Percentiles rank a stretch among this genome's conserved stretches.
These are phyloP conservation scores for Cytospora mali DNA, from an alignment of 2,329 filamentous ascomycete genomes.

Conservation along the genomic window DNA sequence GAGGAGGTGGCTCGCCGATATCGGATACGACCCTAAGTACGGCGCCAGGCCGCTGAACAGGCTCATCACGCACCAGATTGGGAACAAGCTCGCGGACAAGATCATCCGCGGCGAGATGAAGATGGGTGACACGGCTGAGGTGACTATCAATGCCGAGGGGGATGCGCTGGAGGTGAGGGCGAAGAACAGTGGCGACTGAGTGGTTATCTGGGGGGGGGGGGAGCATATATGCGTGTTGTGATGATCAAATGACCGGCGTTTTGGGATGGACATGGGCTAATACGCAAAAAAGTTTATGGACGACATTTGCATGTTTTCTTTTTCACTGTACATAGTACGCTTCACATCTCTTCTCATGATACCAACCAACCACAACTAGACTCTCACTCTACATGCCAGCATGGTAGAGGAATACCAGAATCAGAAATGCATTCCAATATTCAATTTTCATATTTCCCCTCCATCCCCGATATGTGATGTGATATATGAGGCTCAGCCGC, in stretches of 20 bases:
- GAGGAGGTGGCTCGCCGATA: conserved; percentile 83
- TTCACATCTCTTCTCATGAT: conserved; percentile 25
- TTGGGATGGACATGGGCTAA: background rate
- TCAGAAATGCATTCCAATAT: background rate
- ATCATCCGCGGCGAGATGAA: conserved; percentile 86
- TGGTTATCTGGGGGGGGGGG: background rate
- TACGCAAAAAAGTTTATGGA: background rate
- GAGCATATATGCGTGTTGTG: background rate
- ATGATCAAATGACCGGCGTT: conserved; percentile 11
- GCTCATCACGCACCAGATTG: conserved; percentile 86
- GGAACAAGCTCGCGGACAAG: conserved; percentile 84
- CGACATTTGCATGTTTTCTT: conserved; percentile 1
- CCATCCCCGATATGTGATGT: too few relatives aligned
- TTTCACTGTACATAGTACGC: background rate
- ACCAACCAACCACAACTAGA: conserved; percentile 3
- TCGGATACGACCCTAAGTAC: conserved; percentile 88
- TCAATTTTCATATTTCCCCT: background rate
- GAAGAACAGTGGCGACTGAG: conserved; percentile 8
- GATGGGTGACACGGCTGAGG: conserved; percentile 71
- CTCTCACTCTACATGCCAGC: too few relatives aligned
- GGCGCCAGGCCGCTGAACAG: conserved; percentile 90
- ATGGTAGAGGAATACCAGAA: too few relatives aligned
- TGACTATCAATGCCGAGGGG: conserved; percentile 66
- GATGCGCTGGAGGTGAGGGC: conserved; percentile 56
- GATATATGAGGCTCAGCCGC: background rate